Conservation (phyloP, 805 yeast species). For the Yarrowia alimentaria region DNA sequence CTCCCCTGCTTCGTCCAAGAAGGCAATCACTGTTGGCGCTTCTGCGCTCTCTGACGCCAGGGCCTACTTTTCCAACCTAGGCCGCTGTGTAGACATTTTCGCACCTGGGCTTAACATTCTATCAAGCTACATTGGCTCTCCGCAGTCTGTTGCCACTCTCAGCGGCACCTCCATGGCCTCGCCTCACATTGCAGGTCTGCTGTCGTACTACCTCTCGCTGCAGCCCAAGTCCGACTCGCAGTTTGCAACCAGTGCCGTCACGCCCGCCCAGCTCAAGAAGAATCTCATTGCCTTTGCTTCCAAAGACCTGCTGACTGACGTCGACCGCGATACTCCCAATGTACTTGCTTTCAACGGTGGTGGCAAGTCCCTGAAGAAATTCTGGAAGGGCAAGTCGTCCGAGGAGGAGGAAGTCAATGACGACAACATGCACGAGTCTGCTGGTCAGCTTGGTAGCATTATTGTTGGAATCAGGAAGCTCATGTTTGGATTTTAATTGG, state of each 20-base stretch:
- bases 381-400: conserved; percentile 46
- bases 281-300: conserved; percentile 52
- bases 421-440: too few relatives aligned
- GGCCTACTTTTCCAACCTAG: conserved; percentile 55
- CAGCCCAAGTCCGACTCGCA: conserved; percentile 53
- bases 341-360: conserved; percentile 61
- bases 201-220: conserved; percentile 55
- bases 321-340: conserved; percentile 54
- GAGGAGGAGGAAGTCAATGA: too few relatives aligned
- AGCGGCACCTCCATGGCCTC: conserved; percentile 69
- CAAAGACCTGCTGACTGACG: conserved; percentile 46
- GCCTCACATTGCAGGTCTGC: conserved; percentile 57
- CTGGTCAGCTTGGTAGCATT: too few relatives aligned
- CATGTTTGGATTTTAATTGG: too few relatives aligned
- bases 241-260: conserved; percentile 46
- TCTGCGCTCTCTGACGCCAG: conserved; percentile 46
- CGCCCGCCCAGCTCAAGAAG: conserved; percentile 56
- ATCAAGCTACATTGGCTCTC: conserved; percentile 55
- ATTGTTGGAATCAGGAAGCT: too few relatives aligned
- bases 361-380: conserved; percentile 51
- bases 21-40: conserved; percentile 53
- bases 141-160: conserved; percentile 50
- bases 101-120: conserved; percentile 57
- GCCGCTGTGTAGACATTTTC: conserved; percentile 52
- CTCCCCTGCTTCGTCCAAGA: conserved; percentile 57